Evolutionary conservation across 345 rosid genomes (phyloP).

Genomic region (Turnera subulata): DNA sequence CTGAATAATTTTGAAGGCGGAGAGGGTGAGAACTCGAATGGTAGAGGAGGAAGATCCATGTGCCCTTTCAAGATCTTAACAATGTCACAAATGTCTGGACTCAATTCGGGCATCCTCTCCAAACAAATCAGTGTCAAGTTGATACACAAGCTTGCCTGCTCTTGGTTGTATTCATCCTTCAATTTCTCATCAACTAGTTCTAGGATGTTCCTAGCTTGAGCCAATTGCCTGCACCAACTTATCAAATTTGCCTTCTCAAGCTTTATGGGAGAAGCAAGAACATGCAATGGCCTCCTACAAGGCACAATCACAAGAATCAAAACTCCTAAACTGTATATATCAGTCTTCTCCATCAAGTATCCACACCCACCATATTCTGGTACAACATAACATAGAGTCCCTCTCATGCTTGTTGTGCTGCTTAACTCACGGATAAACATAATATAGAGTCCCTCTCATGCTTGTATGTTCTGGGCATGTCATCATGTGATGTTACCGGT

Average conservation of each 20-base stretch:
- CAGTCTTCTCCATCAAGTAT: no score
- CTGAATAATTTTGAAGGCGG: no score
- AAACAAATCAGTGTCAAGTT: conserved; percentile 76
- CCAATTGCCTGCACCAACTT: conserved; percentile 90
- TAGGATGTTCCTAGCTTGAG: conserved; percentile 71
- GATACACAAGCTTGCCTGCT: conserved; percentile 82
- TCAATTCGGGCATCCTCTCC: conserved; percentile 80
- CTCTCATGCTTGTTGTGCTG: no score
- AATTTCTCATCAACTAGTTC: conserved; percentile 86
- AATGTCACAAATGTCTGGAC: conserved; percentile 78
- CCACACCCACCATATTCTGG: no score
- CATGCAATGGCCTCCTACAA: conserved; percentile 89
- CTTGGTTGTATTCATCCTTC: conserved; percentile 62
- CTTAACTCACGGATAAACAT: conserved; percentile 98
- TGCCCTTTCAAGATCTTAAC: conserved; percentile 84
- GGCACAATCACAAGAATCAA: conserved; percentile 83
- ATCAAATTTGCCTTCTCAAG: no score
- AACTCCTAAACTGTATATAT: conserved; percentile 92
- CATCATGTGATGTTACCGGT: no score
- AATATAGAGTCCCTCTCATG: conserved; percentile 96
- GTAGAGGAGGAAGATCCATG: conserved; percentile 59
- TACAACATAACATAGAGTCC: no score
- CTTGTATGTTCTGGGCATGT: no score
- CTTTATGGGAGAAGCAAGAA: no score
- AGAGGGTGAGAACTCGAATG: conserved; percentile 86